A percentile compares a stretch with the other conserved stretches of the same genome.
phyloP scores from a whole-genome alignment of 768 basidiomycete genomes.

The Boletellus ananas region DNA sequence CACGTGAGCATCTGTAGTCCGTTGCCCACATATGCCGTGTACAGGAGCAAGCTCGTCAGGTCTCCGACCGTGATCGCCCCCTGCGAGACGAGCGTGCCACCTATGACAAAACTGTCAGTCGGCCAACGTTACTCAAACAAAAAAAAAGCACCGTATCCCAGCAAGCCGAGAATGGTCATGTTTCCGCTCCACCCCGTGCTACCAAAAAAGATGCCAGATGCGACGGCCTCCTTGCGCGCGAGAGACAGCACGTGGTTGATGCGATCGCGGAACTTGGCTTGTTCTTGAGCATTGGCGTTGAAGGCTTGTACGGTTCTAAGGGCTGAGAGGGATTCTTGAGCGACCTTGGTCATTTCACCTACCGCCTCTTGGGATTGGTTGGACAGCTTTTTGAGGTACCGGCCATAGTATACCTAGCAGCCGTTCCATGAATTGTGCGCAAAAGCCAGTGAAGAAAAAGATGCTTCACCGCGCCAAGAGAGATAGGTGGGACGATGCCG shows the following conservation, averaged over 20 bases:
- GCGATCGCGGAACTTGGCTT: constrained; percentile 66
- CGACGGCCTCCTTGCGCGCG: constrained; percentile 82
- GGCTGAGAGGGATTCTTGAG: constrained; percentile 85
- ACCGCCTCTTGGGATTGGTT: constrained; percentile 92
- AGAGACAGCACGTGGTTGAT: constrained; percentile 66
- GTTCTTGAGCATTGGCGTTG: constrained; percentile 79
- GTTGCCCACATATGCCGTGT: constrained; percentile 85
- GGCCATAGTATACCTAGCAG: constrained; percentile 87
- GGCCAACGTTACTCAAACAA: constrained; percentile 12
- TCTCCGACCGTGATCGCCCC: constrained; percentile 91
- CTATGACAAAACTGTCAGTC: constrained; percentile 35
- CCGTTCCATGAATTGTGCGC: constrained; percentile 4
- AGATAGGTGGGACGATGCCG: constrained; percentile 83
- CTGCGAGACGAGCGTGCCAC: constrained; percentile 84
- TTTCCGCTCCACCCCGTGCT: constrained; percentile 92
- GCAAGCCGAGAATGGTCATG: constrained; percentile 78
- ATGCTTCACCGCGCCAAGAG: constrained; percentile 68
- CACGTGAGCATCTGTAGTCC: constrained; percentile 79
- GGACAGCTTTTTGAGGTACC: constrained; percentile 88
- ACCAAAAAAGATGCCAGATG: constrained; percentile 91
- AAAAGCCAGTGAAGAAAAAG: background rate
- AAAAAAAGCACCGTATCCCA: constrained; percentile 72
- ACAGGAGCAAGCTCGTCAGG: constrained; percentile 82
- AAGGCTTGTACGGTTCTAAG: constrained; percentile 88
- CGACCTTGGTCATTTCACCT: constrained; percentile 90